A percentile compares a stretch with the other conserved stretches of the same genome.
Evolutionary conservation across 2,329 filamentous ascomycete species (phyloP).

Genomic region (Sphaerulina populicola): DNA sequence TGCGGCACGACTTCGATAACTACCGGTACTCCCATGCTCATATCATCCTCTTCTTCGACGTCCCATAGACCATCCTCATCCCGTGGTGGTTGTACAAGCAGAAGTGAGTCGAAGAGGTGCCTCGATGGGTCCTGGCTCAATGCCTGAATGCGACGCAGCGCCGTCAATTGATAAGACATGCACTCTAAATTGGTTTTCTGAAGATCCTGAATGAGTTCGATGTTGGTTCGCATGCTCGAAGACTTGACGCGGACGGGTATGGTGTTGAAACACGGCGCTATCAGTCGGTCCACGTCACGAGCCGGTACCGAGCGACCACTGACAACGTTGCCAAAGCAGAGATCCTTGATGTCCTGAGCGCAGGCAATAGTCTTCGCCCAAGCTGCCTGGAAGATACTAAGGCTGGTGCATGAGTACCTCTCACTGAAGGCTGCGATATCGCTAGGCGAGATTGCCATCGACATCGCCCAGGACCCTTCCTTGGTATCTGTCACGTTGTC

Average conservation of each 20-base stretch:
- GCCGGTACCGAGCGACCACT: conserved; percentile 64
- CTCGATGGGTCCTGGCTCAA: conserved; percentile 37
- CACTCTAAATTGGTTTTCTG: conserved; percentile 55
- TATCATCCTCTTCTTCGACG: conserved; percentile 50
- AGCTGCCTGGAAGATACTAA: conserved; percentile 61
- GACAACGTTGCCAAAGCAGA: conserved; percentile 83
- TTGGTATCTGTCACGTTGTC: neutral
- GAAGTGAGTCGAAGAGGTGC: conserved; percentile 67
- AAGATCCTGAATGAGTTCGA: conserved; percentile 51
- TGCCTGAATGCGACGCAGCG: conserved; percentile 62
- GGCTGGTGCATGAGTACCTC: conserved; percentile 48
- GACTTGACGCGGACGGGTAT: conserved; percentile 60
- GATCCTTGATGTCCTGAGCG: conserved; percentile 50
- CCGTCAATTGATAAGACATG: conserved; percentile 63
- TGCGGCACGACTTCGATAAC: conserved; percentile 66
- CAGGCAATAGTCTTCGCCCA: conserved; percentile 60
- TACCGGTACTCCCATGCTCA: conserved; percentile 59
- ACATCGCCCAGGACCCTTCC: conserved; percentile 7
- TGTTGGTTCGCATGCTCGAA: conserved; percentile 42
- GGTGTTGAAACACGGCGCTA: conserved; percentile 92
- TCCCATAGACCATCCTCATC: conserved; percentile 45
- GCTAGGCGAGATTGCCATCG: conserved; percentile 6
- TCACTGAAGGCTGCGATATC: conserved; percentile 46
- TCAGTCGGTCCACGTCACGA: conserved; percentile 58
- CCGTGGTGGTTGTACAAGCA: conserved; percentile 64